Conservation (phyloP, 805 yeast species). For the Monosporozyma solicola region DNA sequence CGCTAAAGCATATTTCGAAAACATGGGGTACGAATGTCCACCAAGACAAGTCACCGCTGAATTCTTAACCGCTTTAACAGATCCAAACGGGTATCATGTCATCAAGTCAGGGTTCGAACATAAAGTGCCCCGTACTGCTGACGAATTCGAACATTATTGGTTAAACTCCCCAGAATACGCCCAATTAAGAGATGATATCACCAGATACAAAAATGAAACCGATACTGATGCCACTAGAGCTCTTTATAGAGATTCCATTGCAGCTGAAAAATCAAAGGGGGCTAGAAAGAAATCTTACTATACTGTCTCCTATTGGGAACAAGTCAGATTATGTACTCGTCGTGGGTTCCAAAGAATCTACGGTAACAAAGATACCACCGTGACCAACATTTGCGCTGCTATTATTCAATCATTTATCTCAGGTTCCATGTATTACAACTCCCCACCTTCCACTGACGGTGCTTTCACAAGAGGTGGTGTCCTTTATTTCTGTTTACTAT, state of each 20-base stretch:
- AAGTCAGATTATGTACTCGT: constrained; percentile 39
- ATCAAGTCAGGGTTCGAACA: constrained; percentile 37
- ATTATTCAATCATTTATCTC: constrained; percentile 48
- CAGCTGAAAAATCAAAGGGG: constrained; percentile 23
- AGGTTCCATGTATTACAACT: constrained; percentile 54
- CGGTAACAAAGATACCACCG: constrained; percentile 49
- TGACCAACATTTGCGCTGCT: constrained; percentile 24
- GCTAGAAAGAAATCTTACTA: constrained; percentile 19
- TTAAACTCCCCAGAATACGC: constrained; percentile 33
- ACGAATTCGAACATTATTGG: constrained; percentile 46
- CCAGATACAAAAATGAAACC: constrained; percentile 22
- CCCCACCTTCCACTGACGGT: constrained; percentile 43
- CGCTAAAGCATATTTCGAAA: constrained; percentile 44
- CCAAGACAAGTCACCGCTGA: constrained; percentile 55
- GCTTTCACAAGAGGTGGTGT: constrained; percentile 61
- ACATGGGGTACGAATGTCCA: constrained; percentile 50
- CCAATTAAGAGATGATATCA: constrained; percentile 37
- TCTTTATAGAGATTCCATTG: constrained; percentile 24
- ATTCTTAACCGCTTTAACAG: constrained; percentile 51
- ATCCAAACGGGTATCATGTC: constrained; percentile 39
- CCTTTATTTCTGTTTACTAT: constrained; percentile 50
- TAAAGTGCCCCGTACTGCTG: constrained; percentile 46
- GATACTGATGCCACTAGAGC: constrained; percentile 30
- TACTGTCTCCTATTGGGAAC: constrained; percentile 32
- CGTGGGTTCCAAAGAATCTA: constrained; percentile 48